phyloP scores from a whole-genome alignment of 2,329 filamentous ascomycete species.

The Trichoderma sp. region DNA sequence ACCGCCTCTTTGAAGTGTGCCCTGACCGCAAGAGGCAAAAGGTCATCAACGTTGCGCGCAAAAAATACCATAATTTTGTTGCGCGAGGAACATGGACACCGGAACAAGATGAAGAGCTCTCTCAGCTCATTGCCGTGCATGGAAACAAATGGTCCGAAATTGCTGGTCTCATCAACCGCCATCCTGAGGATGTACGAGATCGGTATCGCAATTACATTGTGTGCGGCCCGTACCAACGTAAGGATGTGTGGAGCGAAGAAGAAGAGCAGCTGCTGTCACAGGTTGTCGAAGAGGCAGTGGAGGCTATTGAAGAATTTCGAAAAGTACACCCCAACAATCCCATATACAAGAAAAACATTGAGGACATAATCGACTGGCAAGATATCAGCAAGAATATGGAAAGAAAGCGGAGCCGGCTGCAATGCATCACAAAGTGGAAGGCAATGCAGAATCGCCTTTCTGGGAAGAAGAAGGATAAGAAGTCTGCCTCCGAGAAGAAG shows the following conservation, averaged over 20 bases:
- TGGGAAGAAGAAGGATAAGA: constrained; percentile 34
- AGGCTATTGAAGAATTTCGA: constrained; percentile 43
- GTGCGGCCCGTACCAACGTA: constrained; percentile 52
- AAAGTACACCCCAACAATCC: constrained; percentile 33
- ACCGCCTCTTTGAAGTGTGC: constrained; percentile 45
- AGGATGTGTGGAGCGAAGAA: constrained; percentile 56
- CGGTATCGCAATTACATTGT: constrained; percentile 68
- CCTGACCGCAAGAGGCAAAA: constrained; percentile 52
- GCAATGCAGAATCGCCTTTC: constrained; percentile 38
- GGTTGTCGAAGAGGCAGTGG: constrained; percentile 53
- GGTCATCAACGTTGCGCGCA: constrained; percentile 56
- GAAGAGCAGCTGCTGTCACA: constrained; percentile 57
- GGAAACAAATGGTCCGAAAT: constrained; percentile 61
- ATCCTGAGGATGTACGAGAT: constrained; percentile 65
- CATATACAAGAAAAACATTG: constrained; percentile 42
- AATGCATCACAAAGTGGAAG: constrained; percentile 69
- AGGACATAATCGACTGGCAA: constrained; percentile 63
- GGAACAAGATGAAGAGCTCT: constrained; percentile 39
- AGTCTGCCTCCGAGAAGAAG: not conserved
- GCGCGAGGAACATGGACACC: constrained; percentile 48
- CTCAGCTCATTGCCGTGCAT: constrained; percentile 36
- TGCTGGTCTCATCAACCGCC: constrained; percentile 60
- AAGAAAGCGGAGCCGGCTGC: constrained; percentile 60
- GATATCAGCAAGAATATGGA: constrained; percentile 62
- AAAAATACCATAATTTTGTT: constrained; percentile 64